Evolutionary conservation across 2,329 filamentous ascomycete species (phyloP), one percentile per base, ranked within the genome.

Genomic region (Fusarium chlamydosporum): DNA sequence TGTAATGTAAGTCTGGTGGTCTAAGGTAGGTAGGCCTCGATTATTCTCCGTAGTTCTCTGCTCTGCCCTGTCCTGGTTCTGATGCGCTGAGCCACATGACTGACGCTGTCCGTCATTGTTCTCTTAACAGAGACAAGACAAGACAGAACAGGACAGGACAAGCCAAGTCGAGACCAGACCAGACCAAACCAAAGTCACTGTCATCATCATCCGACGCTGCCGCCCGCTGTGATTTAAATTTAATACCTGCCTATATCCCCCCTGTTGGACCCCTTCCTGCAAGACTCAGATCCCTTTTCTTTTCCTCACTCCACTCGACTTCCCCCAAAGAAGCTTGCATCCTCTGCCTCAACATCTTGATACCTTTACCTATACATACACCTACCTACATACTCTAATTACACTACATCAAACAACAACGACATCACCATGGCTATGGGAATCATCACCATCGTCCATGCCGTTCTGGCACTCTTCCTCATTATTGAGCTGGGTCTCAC

Each of bases 401-500:
- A 54, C 45, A 52, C 6, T 20, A 26, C 9, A 53, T 23, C 37
- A 26, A 26, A 43, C 13, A 37, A 8, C n/a, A 47, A 29, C 27
- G 31, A 15, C 11, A 29, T 53, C 76, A 78, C 68, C 50, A 87
- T 89, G 87, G 80, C 81, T 31, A 77, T 86, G 75, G 82, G 81
- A 63, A 85, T 88, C 74, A 81, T 88, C 38, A 82, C 88, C 70
- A 86, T 90, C 40, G 82, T 92, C 40, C 91, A 93, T 76, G 84
- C 86, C 61, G 82, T 88, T 50, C 90, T 95, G 74, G 85, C 83
- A 12, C 70, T 93, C 40, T 87, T 96, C 72, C 84, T 89, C 35
- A 82, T 96, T 65, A 88, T 94, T 69, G 88, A 94, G 72, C 86
- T 97, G 11, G 93, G 91, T 23, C 79, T 96, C 35, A 90, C 88